Conservation (phyloP, 164 flowering plant species). For the Buxus sempervirens region DNA sequence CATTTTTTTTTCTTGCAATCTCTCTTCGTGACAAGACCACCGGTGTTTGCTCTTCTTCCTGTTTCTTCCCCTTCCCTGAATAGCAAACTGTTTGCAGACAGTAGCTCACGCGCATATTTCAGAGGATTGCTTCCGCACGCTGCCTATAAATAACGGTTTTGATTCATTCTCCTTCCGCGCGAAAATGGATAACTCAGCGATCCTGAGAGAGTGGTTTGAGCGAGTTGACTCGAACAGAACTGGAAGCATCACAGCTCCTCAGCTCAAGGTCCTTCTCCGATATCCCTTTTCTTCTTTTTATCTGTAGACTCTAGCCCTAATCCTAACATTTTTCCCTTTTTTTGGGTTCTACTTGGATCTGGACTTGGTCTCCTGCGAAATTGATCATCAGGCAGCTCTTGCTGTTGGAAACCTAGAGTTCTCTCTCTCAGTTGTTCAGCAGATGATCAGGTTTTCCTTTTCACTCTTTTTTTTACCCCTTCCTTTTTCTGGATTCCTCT, state of each 20-base stretch:
- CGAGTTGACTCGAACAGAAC: constrained; percentile 68
- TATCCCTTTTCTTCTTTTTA: neutral
- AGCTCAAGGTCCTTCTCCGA: constrained; percentile 52
- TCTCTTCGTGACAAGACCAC: no score
- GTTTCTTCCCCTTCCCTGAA: no score
- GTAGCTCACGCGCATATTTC: no score
- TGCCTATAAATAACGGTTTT: no score
- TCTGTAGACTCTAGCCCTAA: neutral
- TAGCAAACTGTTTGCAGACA: no score
- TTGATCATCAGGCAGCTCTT: constrained; percentile 47
- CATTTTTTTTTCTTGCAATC: no score
- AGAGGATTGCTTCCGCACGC: no score
- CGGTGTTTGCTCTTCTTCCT: no score
- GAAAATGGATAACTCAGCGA: constrained; percentile 49
- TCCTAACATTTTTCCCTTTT: neutral
- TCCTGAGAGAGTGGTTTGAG: constrained; percentile 69
- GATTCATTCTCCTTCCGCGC: neutral
- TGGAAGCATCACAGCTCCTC: constrained; percentile 61
- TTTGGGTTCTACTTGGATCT: neutral
- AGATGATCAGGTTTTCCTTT: constrained; percentile 66
- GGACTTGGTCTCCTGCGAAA: neutral
- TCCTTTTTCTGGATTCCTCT: neutral
- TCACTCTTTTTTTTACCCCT: neutral
- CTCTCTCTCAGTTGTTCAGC: constrained; percentile 66
- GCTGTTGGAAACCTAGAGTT: constrained; percentile 70